phyloP scores from a whole-genome alignment of 2,329 filamentous ascomycete species.

The Lecanoromycetidae sp. region DNA sequence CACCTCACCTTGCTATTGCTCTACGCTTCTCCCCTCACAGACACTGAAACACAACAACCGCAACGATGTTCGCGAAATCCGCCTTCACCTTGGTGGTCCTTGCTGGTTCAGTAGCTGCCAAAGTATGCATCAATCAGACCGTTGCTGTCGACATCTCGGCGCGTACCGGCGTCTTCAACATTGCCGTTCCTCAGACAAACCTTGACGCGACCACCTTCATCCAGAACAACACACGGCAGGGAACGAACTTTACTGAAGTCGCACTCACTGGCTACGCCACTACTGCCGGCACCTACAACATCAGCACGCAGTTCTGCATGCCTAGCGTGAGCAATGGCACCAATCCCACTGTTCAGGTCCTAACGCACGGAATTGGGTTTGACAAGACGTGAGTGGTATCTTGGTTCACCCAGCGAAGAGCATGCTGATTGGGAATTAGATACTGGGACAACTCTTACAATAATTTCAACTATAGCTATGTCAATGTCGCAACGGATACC shows the following conservation, averaged over 20 bases:
- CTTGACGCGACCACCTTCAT: constrained; percentile 47
- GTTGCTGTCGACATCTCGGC: constrained; percentile 45
- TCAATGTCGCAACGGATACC: constrained; percentile 40
- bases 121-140: constrained; percentile 39
- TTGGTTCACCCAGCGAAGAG: constrained; percentile 18
- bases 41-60: no score
- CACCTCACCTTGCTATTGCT: no score
- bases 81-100: constrained; percentile 8
- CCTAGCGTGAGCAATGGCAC: constrained; percentile 32
- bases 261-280: constrained; percentile 38
- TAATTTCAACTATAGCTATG: constrained; percentile 51
- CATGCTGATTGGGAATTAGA: constrained; percentile 29
- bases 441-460: constrained; percentile 52
- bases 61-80: background rate
- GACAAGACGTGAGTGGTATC: constrained; percentile 32
- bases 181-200: constrained; percentile 37
- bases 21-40: no score
- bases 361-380: constrained; percentile 45
- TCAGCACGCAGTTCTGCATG: constrained; percentile 50
- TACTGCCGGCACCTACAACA: constrained; percentile 42
- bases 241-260: constrained; percentile 37
- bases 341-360: constrained; percentile 31
- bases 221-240: constrained; percentile 37
- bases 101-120: constrained; percentile 18
- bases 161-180: constrained; percentile 42